Percentiles rank a stretch among this genome's conserved stretches.
Conservation (phyloP, 805 yeast genomes). For the Barnettozyma californica region DNA sequence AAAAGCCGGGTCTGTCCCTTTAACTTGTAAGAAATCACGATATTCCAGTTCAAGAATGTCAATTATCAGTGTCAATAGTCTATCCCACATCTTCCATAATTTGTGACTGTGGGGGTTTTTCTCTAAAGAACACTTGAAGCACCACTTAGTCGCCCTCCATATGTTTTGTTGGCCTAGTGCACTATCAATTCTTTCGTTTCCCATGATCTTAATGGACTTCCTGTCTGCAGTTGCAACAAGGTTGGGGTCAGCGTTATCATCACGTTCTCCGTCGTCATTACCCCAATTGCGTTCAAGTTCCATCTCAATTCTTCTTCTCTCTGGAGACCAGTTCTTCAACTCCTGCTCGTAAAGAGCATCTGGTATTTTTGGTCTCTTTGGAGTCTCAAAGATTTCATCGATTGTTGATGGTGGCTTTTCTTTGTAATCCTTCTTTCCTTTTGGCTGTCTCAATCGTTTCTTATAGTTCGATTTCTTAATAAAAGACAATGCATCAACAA, state of each 20-base stretch:
- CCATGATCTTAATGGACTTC: conserved; percentile 20
- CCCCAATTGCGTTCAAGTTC: background rate
- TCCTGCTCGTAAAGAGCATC: background rate
- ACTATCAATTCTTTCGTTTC: conserved; percentile 23
- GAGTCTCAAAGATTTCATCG: background rate
- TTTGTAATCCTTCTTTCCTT: conserved; percentile 11
- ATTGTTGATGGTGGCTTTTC: conserved; percentile 5
- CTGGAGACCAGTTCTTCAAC: conserved; percentile 18
- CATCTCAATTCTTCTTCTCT: conserved; percentile 15
- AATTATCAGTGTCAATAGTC: conserved; percentile 14
- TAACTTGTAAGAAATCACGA: conserved; percentile 1
- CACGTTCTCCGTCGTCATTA: conserved; percentile 1
- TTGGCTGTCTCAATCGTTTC: conserved; percentile 11
- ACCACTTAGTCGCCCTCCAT: conserved; percentile 29
- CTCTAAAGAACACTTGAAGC: conserved; percentile 22
- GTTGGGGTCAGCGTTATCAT: conserved; percentile 6
- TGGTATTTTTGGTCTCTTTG: background rate
- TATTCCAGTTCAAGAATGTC: conserved; percentile 16
- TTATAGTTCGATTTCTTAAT: background rate
- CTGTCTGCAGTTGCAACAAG: conserved; percentile 10
- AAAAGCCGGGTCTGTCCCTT: background rate
- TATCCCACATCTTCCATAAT: conserved; percentile 22
- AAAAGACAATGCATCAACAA: conserved; percentile 12
- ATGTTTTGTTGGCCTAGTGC: conserved; percentile 17
- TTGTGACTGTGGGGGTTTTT: conserved; percentile 8